Evolutionary conservation across 257 asterid genomes (phyloP).

Genomic region (Solanum ossicruentum): DNA sequence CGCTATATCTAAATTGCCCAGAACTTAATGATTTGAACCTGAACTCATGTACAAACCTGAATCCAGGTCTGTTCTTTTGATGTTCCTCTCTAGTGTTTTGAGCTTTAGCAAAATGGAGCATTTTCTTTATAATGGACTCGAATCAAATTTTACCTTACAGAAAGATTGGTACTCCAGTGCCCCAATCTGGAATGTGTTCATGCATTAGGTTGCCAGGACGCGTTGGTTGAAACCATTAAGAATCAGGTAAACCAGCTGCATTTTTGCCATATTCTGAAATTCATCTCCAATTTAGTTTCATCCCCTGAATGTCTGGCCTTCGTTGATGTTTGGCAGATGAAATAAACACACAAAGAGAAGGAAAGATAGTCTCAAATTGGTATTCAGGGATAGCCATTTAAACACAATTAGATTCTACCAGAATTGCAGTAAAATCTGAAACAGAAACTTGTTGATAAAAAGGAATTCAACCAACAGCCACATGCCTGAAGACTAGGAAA

Average conservation of each 20-base stretch:
- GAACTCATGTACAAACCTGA: slow-evolving; percentile 70
- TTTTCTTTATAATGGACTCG: not conserved
- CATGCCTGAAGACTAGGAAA: not conserved
- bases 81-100: not conserved
- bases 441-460: not conserved
- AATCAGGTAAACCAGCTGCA: slow-evolving; percentile 3
- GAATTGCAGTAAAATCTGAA: not conserved
- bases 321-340: not conserved
- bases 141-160: not conserved
- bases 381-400: not conserved
- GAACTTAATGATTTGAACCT: slow-evolving; percentile 67
- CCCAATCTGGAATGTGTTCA: slow-evolving; percentile 13
- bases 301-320: not conserved
- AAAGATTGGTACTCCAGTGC: slow-evolving; percentile 18
- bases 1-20: slow-evolving; percentile 72
- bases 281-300: not conserved
- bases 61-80: slow-evolving; percentile 51
- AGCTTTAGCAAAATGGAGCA: not conserved
- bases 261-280: not conserved
- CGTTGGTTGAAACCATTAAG: slow-evolving; percentile 2
- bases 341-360: not conserved
- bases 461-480: not conserved
- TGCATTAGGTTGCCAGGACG: slow-evolving; percentile 12
- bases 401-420: not conserved
- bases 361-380: not conserved